Percentiles rank a stretch among this genome's conserved stretches.
These are phyloP conservation scores for Yamadazyma songkhlaensis DNA, from an alignment of 1,139 yeast genomes.

Conservation along the genomic window DNA sequence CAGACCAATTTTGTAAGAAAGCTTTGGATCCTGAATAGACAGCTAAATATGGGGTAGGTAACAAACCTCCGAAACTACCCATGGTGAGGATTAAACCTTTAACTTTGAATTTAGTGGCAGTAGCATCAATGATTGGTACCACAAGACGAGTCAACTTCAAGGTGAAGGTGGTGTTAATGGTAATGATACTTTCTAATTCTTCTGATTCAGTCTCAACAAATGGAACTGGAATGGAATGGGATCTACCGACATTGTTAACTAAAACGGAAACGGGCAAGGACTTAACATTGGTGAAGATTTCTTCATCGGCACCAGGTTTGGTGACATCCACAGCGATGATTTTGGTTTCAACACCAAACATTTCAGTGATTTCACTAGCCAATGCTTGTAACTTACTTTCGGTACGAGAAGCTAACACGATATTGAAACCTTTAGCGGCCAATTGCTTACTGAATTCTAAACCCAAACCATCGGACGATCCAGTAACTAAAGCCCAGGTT, in stretches of 20 bases:
- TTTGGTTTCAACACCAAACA: conserved; percentile 62
- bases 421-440: conserved; percentile 80
- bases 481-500: conserved; percentile 90
- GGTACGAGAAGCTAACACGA: conserved; percentile 83
- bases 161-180: conserved; percentile 83
- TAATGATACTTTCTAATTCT: conserved; percentile 76
- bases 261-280: conserved; percentile 66
- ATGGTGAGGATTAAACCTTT: conserved; percentile 82
- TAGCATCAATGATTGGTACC: conserved; percentile 62
- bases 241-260: conserved; percentile 90
- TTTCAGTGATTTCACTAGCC: conserved; percentile 59
- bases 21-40: conserved; percentile 96
- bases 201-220: conserved; percentile 73
- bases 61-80: conserved; percentile 96
- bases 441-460: conserved; percentile 85
- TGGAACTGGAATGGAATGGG: conserved; percentile 94
- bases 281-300: conserved; percentile 23
- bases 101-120: conserved; percentile 39
- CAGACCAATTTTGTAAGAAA: conserved; percentile 89
- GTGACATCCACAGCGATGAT: conserved; percentile 80
- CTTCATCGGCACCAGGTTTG: conserved; percentile 54
- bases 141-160: conserved; percentile 76
- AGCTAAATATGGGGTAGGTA: conserved; percentile 90
- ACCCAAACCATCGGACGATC: conserved; percentile 98
- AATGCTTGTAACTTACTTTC: conserved; percentile 67